Evolutionary conservation across 257 asterid genomes (phyloP), one percentile per base, ranked within the genome.

Genomic region (Solanum pennellii): DNA sequence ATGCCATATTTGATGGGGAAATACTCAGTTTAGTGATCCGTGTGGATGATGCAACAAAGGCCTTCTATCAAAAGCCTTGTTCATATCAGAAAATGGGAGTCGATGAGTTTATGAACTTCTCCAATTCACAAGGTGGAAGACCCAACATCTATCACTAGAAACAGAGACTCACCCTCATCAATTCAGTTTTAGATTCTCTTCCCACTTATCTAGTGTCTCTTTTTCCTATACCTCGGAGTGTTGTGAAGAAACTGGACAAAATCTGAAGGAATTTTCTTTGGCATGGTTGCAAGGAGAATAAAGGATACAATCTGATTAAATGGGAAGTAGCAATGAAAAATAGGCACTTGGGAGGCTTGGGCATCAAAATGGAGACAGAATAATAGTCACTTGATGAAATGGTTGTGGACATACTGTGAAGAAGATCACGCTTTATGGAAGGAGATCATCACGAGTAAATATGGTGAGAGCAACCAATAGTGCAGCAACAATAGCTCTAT

Each of bases 61-160:
- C 94, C 94, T 89, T 93, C 94, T 90, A 15, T 95, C 96, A 35
- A 95, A 94, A 3, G 98, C 98, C 90, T 91, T 92, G 90, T 94
- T 95, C 9, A 94, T 94, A 92, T 94, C 97, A 25, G 91, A 85
- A 82, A 93, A 91, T 9, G 90, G 74, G 86, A 93, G 95, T 29
- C 90, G 89, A 87, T 93, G 95, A 3, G 96, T 6, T 94, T 86
- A 94, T 91, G 52, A 93, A 94, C 88, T 94, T 94, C 89, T 92
- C 98, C 91, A 95, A 49, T 87, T 93, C 92, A 52, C 62, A 52
- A 16, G 62, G 62, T 2, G 62, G 62, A 52, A 52, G 23, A 52
- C 62, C 62, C 62, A 52, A 52, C 16, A 52, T 6, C 62, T 52
- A 52, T 52, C 62, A 52, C 62, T 52, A 52, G 59, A 49, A 49